These are phyloP conservation scores for Phytophthora pisi DNA, from an alignment of 352 stramenopile species.

Conservation along the genomic window DNA sequence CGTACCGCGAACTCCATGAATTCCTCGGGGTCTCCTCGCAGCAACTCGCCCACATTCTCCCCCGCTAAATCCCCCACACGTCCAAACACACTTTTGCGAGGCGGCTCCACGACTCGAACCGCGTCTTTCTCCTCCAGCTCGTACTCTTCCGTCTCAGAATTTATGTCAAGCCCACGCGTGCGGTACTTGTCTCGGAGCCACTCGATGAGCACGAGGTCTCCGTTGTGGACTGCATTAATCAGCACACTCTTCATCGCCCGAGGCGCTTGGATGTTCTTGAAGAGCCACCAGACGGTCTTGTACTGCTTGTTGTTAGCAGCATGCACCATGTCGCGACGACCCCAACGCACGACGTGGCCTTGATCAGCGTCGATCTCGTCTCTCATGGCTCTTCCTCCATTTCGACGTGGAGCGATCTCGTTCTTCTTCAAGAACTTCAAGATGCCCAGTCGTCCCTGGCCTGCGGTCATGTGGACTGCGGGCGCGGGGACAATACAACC, in stretches of 20 bases:
- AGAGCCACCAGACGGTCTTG: neutral
- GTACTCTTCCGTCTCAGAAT: neutral
- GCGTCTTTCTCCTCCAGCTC: neutral
- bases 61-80: neutral
- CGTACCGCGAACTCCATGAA: slow-evolving; percentile 6
- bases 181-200: neutral
- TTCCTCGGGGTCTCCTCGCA: slow-evolving; percentile 6
- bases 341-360: slow-evolving; percentile 3
- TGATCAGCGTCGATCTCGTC: slow-evolving; percentile 1
- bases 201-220: slow-evolving; percentile 4
- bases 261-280: slow-evolving; percentile 1
- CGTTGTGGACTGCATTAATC: neutral
- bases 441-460: neutral
- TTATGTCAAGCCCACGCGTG: neutral
- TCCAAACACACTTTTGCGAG: too few species aligned
- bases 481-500: slow-evolving; percentile 2
- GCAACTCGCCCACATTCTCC: neutral
- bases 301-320: neutral
- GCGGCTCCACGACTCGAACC: neutral
- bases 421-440: slow-evolving; percentile 3
- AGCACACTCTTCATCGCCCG: neutral
- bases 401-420: neutral
- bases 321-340: neutral
- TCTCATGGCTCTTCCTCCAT: neutral
- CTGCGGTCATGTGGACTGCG: neutral